Evolutionary conservation across 2,329 filamentous ascomycete species (phyloP), one percentile per base, ranked within the genome.

Genomic region (Diaporthe ampelina): DNA sequence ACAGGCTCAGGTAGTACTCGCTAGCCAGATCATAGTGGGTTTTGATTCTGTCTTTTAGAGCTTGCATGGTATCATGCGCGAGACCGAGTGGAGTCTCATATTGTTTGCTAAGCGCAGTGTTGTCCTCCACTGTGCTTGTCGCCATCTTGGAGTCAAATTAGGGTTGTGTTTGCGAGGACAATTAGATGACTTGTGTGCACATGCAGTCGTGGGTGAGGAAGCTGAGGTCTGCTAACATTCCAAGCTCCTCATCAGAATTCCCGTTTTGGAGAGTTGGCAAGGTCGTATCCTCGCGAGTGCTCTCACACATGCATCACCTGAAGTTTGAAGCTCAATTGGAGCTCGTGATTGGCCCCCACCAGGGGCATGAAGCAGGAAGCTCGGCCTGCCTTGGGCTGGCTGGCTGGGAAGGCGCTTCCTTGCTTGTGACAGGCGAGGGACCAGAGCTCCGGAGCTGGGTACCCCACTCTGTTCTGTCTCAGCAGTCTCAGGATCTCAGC

Each of bases 1-100:
- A 91, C 26, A 91, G 83, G 45, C 86, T 89, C 76, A 91, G 85
- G 77, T 92, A 91, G 79, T 91, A 91, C 78, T 91, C 89, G 70
- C 88, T 90, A 35, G 89, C 88, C 21, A 91, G 84, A 76, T 91
- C 89, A 77, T 92, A 91, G 79, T 91, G 90, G 75, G 86, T 84
- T 82, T 89, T 89, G 79, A 91, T 90, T 72, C 89, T 84, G 75
- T 88, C 88, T 79, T 91, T 91, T 76, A 91, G 82, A 17, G 85
- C 84, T 77, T 86, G 84, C 82, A 86, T 84, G 5, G 85, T 86
- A 15, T 84, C 84, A 79, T 87, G 85, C 43, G 83, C 83, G 40
- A 87, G 79, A 21, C 85, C 85, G 35, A 87, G 77, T 6, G 84
- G 85, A 50, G 85, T 86, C 59, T 86, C 85, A 81, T 87, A 87